Percentiles rank a stretch among this genome's conserved stretches.
Evolutionary conservation across 2,329 filamentous ascomycete genomes (phyloP).

Genomic region (Nigrospora osmanthi): DNA sequence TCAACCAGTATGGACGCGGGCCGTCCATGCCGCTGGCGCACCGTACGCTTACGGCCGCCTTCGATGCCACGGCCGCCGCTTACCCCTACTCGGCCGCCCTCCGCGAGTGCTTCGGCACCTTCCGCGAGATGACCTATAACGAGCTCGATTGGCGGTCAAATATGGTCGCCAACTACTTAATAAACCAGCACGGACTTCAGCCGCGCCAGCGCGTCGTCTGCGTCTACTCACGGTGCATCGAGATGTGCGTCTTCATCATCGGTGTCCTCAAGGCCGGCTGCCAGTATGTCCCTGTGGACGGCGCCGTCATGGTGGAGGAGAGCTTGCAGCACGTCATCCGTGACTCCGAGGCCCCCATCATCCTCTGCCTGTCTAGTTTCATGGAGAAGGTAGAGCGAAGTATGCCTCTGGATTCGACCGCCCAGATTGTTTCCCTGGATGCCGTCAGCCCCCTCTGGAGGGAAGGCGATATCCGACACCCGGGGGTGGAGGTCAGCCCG

Average conservation of each 20-base stretch:
- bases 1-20: conserved; percentile 2
- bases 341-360: background rate
- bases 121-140: background rate
- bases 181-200: background rate
- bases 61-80: background rate
- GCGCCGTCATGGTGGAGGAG: conserved; percentile 1
- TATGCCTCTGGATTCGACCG: background rate
- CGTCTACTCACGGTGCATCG: background rate
- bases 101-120: conserved; percentile 1
- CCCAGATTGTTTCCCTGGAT: background rate
- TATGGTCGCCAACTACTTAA: conserved; percentile 1
- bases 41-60: conserved; percentile 1
- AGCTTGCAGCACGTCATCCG: conserved; percentile 1
- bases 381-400: conserved; percentile 1
- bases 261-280: background rate
- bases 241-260: background rate
- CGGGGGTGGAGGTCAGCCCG: background rate
- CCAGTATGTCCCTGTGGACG: conserved; percentile 1
- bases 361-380: background rate
- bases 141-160: conserved; percentile 1
- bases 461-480: background rate
- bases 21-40: background rate
- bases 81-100: background rate
- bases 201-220: conserved; percentile 1
- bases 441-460: background rate